Percentiles rank a stretch among this genome's conserved stretches.
Evolutionary conservation across 192 early-diverging fungal genomes (phyloP).

Genomic region (Coemansia guatemalensis): DNA sequence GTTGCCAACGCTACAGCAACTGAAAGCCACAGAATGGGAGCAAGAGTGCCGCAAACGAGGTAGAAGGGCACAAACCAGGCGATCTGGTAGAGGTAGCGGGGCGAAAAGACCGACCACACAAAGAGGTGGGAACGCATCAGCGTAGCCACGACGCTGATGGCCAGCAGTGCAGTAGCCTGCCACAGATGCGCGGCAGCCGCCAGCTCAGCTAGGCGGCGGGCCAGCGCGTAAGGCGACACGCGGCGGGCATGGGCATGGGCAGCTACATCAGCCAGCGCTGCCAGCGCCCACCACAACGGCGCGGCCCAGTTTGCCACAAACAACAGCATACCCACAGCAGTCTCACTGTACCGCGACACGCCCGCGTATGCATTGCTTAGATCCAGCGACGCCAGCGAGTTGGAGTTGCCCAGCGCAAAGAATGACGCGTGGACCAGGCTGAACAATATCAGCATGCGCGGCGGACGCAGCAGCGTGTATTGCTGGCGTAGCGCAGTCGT

Average conservation of each 20-base stretch:
- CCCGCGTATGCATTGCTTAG: constrained; percentile 75
- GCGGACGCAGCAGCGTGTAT: constrained; percentile 18
- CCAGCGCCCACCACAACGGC: constrained; percentile 62
- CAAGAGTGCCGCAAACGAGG: constrained; percentile 18
- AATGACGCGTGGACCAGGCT: constrained; percentile 59
- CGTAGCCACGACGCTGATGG: constrained; percentile 64
- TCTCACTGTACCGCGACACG: constrained; percentile 63
- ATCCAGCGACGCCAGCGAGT: constrained; percentile 77
- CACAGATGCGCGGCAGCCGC: constrained; percentile 23
- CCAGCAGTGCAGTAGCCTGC: constrained; percentile 56
- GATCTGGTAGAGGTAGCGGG: constrained; percentile 74
- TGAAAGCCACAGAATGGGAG: constrained; percentile 27
- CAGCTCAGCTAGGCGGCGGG: constrained; percentile 4
- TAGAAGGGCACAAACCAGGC: constrained; percentile 60
- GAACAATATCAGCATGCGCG: constrained; percentile 42
- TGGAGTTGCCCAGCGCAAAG: constrained; percentile 70
- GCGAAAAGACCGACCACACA: constrained; percentile 85
- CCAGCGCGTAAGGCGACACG: background rate
- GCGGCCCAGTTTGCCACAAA: constrained; percentile 75
- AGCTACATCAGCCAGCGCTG: constrained; percentile 35
- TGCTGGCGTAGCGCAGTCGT: background rate
- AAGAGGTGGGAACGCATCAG: constrained; percentile 69
- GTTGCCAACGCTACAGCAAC: background rate
- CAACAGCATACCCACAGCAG: constrained; percentile 62
- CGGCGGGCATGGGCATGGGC: background rate